phyloP scores from a whole-genome alignment of 1,284 basidiomycete genomes.

The Ustilago cynodontis region DNA sequence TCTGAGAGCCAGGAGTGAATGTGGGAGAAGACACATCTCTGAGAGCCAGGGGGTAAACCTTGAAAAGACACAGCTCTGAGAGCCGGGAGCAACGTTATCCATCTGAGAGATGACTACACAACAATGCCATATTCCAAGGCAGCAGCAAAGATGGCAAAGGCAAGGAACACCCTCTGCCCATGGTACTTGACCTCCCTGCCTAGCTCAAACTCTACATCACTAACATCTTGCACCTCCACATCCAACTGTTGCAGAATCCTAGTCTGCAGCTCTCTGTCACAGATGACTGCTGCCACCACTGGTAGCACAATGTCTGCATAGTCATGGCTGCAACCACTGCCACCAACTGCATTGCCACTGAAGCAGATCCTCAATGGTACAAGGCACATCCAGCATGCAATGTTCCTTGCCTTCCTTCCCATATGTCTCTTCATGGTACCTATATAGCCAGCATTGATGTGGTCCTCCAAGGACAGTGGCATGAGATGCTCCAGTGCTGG shows the following conservation, averaged over 20 bases:
- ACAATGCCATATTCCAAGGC: neutral
- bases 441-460: slow-evolving; percentile 2
- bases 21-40: no score
- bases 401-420: neutral
- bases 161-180: slow-evolving; percentile 5
- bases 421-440: neutral
- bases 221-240: neutral
- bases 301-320: slow-evolving; percentile 3
- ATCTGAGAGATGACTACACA: neutral
- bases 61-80: no score
- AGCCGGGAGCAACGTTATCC: no score
- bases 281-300: neutral
- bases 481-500: neutral
- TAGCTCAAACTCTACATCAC: neutral
- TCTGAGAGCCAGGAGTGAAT: no score
- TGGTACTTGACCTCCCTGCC: neutral
- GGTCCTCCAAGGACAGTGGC: neutral
- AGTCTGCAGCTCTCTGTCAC: neutral
- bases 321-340: neutral
- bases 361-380: neutral
- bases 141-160: slow-evolving; percentile 10
- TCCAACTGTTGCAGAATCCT: neutral
- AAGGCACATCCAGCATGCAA: neutral
- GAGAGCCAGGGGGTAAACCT: no score
- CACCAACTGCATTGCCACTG: neutral